Base-by-base conservation (phyloP, 139 green algal species). In the Tetradesmus lagerheimii region DNA sequence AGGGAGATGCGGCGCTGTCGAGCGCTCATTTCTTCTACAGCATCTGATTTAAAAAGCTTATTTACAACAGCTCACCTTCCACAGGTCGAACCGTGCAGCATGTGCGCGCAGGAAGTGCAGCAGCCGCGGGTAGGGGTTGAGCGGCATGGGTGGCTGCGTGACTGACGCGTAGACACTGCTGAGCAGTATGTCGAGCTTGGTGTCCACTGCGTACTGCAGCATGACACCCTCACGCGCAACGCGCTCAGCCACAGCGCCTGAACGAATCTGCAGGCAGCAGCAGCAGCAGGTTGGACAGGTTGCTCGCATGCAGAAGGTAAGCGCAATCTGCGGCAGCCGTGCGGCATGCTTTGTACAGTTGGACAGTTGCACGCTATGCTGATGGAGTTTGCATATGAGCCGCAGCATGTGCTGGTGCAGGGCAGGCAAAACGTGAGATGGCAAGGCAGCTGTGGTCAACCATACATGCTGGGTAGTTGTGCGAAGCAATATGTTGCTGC, bases 131-230 rank as follows among this genome's bases (percentile, higher is more conserved):
- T 81, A 95, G 35, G 93, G 93, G 75, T 95, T 95, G 47, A 90
- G 34, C 15, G 93, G 87, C 91, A 93, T 76, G 14, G 93, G 93
- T 16, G 93, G 93, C 23, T 91, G 53, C 4, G 90, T 92, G 38
- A 95, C 29, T 66, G 45, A 35, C 27, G 20, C 45, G 71, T 87
- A 91, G 18, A 78, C 4, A 39, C 62, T 77, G 50, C 77, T 83
- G 38, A 93, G 87, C 78, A 93, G 80, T 67, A 90, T 57, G 47
- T 95, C 93, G 81, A 95, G 71, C 67, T 92, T 90, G 0, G 82
- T 78, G 89, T 95, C 93, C 15, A 93, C 89, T 25, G 88, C 90
- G 57, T 95, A 95, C 89, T 95, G 91, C 77, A 95, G 88, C 91
- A 93, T 93, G 4, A 94, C 93, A 0, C 93, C 93, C 76, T 95